Evolutionary conservation across 2,329 filamentous ascomycete genomes (phyloP).

Genomic region (Sporothrix brasiliensis): DNA sequence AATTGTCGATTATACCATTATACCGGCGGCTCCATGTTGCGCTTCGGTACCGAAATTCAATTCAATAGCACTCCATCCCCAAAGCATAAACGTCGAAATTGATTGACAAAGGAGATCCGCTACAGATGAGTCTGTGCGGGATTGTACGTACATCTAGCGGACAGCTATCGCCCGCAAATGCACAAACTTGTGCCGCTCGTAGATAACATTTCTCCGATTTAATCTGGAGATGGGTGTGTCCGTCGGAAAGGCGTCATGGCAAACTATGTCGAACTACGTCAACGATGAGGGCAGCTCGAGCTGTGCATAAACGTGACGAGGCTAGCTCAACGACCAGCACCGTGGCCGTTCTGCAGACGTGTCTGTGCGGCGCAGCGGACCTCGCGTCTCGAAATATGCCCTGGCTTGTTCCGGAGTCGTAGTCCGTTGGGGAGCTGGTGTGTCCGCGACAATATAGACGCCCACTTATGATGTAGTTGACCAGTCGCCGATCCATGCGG

Average conservation of each 20-base stretch:
- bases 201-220: not conserved
- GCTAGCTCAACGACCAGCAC: not conserved
- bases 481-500: too few relatives aligned
- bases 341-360: not conserved
- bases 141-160: not conserved
- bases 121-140: not conserved
- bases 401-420: not conserved
- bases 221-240: not conserved
- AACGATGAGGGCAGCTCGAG: not conserved
- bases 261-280: not conserved
- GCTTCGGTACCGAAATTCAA: not conserved
- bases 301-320: not conserved
- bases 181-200: too few relatives aligned
- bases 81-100: constrained; percentile 22
- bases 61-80: not conserved
- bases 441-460: not conserved
- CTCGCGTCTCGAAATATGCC: not conserved
- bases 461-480: not conserved
- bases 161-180: not conserved
- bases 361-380: not conserved
- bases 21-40: not conserved
- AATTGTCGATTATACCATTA: constrained; percentile 6
- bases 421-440: constrained; percentile 6
- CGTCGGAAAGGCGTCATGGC: not conserved
- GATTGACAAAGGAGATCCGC: not conserved